These are phyloP conservation scores for Pythium guiyangense DNA, from an alignment of 352 stramenopile species.

Conservation along the genomic window DNA sequence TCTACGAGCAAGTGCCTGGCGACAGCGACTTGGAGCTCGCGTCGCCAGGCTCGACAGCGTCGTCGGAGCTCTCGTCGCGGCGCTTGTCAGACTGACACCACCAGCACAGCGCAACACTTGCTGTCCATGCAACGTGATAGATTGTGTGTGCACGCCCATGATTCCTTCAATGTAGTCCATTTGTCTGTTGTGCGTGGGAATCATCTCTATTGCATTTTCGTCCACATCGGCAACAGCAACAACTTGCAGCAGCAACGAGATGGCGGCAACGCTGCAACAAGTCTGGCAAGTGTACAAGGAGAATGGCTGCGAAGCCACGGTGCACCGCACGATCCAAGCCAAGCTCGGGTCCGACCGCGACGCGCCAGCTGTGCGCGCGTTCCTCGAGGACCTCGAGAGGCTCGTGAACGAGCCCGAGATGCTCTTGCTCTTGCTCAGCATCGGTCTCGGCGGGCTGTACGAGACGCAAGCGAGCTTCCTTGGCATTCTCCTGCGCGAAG, in stretches of 20 bases:
- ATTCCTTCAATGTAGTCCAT: background rate
- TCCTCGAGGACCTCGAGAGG: conserved; percentile 32
- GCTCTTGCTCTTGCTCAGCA: conserved; percentile 46
- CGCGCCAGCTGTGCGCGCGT: conserved; percentile 17
- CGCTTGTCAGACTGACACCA: conserved; percentile 4
- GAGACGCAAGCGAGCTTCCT: conserved; percentile 51
- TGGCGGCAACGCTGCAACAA: conserved; percentile 27
- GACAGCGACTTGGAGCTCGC: conserved; percentile 30
- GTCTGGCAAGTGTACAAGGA: conserved; percentile 48
- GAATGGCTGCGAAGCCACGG: conserved; percentile 26
- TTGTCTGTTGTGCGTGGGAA: background rate
- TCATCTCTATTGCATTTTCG: background rate
- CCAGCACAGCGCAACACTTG: background rate
- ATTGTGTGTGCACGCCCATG: too few species aligned
- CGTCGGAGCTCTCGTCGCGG: conserved; percentile 1
- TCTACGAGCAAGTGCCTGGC: conserved; percentile 49
- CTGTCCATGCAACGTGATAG: background rate
- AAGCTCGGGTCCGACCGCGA: conserved; percentile 21
- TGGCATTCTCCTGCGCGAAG: conserved; percentile 45
- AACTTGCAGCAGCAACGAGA: conserved; percentile 3
- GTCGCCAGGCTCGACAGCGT: conserved; percentile 9
- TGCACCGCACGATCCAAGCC: conserved; percentile 27
- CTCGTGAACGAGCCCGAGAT: conserved; percentile 29
- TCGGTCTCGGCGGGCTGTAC: conserved; percentile 32
- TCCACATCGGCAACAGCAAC: background rate